Evolutionary conservation across 2,329 filamentous ascomycete species (phyloP), one percentile per base, ranked within the genome.

Genomic region (Clonostachys sp.): DNA sequence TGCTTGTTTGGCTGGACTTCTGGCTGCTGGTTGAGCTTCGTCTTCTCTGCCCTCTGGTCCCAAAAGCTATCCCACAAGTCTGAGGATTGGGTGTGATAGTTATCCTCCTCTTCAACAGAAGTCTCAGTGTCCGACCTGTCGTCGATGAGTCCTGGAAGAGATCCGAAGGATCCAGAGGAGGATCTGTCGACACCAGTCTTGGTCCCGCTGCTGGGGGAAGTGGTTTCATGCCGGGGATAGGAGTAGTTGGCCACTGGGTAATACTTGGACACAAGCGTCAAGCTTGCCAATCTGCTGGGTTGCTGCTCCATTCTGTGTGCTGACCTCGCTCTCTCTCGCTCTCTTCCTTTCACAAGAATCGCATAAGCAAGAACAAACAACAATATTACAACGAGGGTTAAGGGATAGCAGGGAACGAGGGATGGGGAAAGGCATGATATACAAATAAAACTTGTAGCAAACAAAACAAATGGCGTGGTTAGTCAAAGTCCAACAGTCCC

Each of bases 11-110:
- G 8, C 24, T 30, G 24, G 24, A 30, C 24, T 30, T 30, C 24
- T n/a, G 36, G 12, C 6, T n/a, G 36, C 14, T n/a, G 14, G 36
- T 8, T n/a, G 12, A 58, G 48, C 18, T 60, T 58, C 34, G 55
- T 56, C 17, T 58, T 48, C 20, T 61, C 61, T 18, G 44, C 47
- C 3, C 48, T 46, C 17, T 49, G 51, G 42, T 50, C 44, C 75
- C 74, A 78, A 55, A 78, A 80, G 46, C 63, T 73, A 54, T 79
- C 72, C 75, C 76, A 80, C 3, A 77, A 57, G 53, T 75, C 69
- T 24, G 67, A 58, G 6, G 66, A 65, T 34, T 73, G 67, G 17
- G 66, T 57, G 47, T 73, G 70, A 51, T 76, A 73, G 50, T 74
- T 70, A 48, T 70, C 69, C 52, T 79, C 75, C 53, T 79, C 75